These are phyloP conservation scores for Chenopodium quinoa DNA, from an alignment of 148 eudicot species.

Conservation along the genomic window DNA sequence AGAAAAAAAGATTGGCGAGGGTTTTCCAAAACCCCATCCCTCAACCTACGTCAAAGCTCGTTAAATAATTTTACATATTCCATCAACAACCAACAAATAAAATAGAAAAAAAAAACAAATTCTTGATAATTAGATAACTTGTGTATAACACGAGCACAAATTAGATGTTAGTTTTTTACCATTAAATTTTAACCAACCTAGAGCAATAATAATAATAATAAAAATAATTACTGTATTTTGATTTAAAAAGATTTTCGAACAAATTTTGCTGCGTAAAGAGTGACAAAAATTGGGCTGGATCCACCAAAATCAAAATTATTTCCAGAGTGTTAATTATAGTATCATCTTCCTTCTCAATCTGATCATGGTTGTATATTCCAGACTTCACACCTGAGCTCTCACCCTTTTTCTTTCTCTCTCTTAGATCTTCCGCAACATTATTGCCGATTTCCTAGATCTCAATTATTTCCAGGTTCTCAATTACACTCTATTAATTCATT, in stretches of 20 bases:
- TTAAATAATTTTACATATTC: no score
- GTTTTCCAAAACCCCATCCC: no score
- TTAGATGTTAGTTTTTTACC: no score
- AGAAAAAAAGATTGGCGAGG: no score
- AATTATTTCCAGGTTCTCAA: neutral
- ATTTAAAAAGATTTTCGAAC: neutral
- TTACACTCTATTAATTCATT: neutral
- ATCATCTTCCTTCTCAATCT: conserved; percentile 6
- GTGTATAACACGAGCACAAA: no score
- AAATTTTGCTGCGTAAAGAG: neutral
- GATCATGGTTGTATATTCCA: neutral
- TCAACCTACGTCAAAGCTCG: no score
- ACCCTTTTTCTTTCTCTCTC: neutral
- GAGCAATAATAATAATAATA: no score
- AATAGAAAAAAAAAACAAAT: no score
- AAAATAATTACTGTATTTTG: no score
- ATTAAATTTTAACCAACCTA: no score
- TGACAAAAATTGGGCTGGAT: neutral
- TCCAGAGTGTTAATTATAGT: neutral
- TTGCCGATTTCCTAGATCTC: conserved; percentile 6
- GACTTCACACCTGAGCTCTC: neutral
- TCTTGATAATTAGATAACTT: no score
- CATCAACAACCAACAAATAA: no score
- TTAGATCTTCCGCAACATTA: neutral
- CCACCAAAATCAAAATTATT: neutral